A percentile compares a stretch with the other conserved stretches of the same genome.
phyloP scores from a whole-genome alignment of 805 yeast genomes.

The Nakazawaea wickerhamii region DNA sequence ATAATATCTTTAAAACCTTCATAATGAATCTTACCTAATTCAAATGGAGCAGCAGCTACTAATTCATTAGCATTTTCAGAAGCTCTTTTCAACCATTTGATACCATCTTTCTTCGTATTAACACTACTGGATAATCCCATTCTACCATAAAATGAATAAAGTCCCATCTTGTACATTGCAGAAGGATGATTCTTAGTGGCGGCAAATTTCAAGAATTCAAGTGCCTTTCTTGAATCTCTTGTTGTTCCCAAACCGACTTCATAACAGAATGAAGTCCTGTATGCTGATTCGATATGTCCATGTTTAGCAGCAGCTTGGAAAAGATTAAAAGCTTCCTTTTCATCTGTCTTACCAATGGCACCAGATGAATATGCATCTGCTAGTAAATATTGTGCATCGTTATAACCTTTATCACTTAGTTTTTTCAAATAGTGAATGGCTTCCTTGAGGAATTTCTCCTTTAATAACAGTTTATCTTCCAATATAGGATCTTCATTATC shows the following conservation, averaged over 20 bases:
- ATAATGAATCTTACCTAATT: constrained; percentile 78
- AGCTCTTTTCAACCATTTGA: constrained; percentile 90
- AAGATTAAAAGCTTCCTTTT: constrained; percentile 65
- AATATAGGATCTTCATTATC: constrained; percentile 4
- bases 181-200: constrained; percentile 91
- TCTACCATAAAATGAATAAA: constrained; percentile 75
- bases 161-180: constrained; percentile 92
- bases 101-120: constrained; percentile 75
- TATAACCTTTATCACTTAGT: constrained; percentile 72
- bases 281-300: constrained; percentile 88
- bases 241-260: constrained; percentile 94
- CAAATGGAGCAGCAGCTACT: constrained; percentile 92
- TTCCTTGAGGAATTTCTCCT: constrained; percentile 64
- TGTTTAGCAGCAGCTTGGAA: constrained; percentile 92
- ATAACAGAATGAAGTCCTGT: constrained; percentile 84
- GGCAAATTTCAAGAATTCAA: constrained; percentile 79
- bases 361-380: constrained; percentile 91
- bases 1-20: constrained; percentile 83
- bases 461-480: constrained; percentile 31
- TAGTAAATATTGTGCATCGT: constrained; percentile 86
- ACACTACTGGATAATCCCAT: constrained; percentile 74
- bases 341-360: constrained; percentile 73
- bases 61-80: constrained; percentile 76
- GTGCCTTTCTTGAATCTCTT: constrained; percentile 79
- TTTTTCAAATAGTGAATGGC: constrained; percentile 65